Conservation (phyloP, 495 filamentous ascomycete genomes). For the Penicillium lagena region DNA sequence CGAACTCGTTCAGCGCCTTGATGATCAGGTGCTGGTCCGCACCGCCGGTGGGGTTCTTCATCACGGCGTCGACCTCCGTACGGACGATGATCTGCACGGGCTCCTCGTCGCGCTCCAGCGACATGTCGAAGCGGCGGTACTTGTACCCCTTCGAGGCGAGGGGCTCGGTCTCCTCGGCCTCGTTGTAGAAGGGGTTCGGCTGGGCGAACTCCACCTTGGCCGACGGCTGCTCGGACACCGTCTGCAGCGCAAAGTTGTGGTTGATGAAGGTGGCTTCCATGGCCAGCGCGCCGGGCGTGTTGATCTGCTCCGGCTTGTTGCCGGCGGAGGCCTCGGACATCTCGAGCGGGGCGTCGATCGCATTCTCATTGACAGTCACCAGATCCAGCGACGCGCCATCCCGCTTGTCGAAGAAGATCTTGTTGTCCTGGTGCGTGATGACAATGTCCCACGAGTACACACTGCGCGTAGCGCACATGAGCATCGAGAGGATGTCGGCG, state of each 20-base stretch:
- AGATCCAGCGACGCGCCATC: conserved; percentile 90
- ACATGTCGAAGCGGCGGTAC: conserved; percentile 94
- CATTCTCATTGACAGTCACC: conserved; percentile 98
- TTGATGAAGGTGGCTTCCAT: conserved; percentile 99
- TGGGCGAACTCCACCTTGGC: conserved; percentile 74
- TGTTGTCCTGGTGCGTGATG: conserved; percentile 82
- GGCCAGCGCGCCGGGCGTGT: conserved; percentile 82
- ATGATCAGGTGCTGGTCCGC: conserved; percentile 86
- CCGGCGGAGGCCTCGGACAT: conserved; percentile 59
- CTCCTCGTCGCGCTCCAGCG: conserved; percentile 82
- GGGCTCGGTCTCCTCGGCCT: conserved; percentile 84
- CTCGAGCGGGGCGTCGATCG: conserved; percentile 91
- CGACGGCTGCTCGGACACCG: conserved; percentile 71
- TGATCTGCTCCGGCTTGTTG: conserved; percentile 82
- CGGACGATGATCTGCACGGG: conserved; percentile 88
- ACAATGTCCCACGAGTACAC: conserved; percentile 98
- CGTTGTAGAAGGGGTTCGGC: conserved; percentile 97
- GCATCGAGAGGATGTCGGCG: conserved; percentile 94
- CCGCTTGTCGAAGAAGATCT: conserved; percentile 97
- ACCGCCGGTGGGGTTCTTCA: conserved; percentile 84
- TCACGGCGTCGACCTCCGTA: conserved; percentile 91
- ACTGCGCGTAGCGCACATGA: conserved; percentile 94
- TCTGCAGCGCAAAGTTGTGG: conserved; percentile 96
- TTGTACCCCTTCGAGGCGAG: conserved; percentile 95
- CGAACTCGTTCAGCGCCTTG: conserved; percentile 98